Percentiles rank a stretch among this genome's conserved stretches.
These are phyloP conservation scores for Colletotrichum filicis DNA, from an alignment of 2,329 filamentous ascomycete genomes.

Conservation along the genomic window DNA sequence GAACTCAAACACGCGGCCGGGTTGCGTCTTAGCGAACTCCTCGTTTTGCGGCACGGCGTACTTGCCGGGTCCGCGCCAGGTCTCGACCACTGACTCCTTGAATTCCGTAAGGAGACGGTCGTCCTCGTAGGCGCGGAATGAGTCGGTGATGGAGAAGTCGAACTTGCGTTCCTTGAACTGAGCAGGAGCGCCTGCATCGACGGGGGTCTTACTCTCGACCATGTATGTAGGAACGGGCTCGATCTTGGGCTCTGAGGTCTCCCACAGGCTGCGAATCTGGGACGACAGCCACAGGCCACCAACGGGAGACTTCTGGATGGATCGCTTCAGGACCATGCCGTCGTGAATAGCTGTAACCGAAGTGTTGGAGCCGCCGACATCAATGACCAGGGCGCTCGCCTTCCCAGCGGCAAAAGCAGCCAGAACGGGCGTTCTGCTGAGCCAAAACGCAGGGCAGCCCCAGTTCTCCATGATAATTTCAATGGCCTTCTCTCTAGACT, in stretches of 20 bases:
- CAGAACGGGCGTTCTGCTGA: constrained; percentile 88
- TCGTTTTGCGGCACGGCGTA: constrained; percentile 76
- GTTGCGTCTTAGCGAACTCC: constrained; percentile 77
- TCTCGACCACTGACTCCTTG: constrained; percentile 96
- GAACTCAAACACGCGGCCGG: constrained; percentile 94
- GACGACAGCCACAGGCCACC: constrained; percentile 91
- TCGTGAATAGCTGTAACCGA: constrained; percentile 94
- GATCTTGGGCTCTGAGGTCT: constrained; percentile 74
- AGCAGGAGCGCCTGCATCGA: constrained; percentile 85
- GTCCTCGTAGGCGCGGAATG: constrained; percentile 87
- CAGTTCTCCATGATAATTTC: constrained; percentile 98
- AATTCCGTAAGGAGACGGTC: constrained; percentile 94
- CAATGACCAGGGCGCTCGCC: constrained; percentile 90
- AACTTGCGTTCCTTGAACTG: constrained; percentile 82
- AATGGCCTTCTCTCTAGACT: constrained; percentile 91
- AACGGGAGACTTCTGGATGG: constrained; percentile 84
- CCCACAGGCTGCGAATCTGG: constrained; percentile 86
- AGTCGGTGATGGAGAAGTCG: constrained; percentile 68
- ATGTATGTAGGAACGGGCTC: constrained; percentile 87
- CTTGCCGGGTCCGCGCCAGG: constrained; percentile 85
- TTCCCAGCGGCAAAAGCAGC: constrained; percentile 94
- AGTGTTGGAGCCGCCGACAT: constrained; percentile 88
- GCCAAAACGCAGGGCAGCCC: constrained; percentile 94
- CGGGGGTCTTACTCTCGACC: constrained; percentile 86
- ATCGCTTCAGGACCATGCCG: constrained; percentile 92